A percentile compares a stretch with the other conserved stretches of the same genome.
Conservation (phyloP, 2,329 filamentous ascomycete species). For the Neurospora sp. region DNA sequence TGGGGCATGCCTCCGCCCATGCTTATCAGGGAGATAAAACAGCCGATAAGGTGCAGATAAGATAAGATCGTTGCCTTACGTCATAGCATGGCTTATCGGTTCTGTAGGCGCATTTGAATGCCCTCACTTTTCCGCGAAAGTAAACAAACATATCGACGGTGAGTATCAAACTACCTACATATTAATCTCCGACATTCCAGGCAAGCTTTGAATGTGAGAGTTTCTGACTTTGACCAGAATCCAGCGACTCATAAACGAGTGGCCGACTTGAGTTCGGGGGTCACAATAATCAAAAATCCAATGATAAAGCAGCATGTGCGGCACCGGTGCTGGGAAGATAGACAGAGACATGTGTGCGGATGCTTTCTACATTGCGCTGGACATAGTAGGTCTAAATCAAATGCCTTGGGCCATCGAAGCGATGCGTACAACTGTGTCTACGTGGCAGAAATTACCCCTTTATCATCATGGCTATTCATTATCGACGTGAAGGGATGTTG, state of each 20-base stretch:
- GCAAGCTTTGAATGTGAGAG: accelerated
- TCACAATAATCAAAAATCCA: background rate
- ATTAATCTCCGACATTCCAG: background rate
- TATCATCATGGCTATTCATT: background rate
- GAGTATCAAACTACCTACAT: background rate
- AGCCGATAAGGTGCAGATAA: background rate
- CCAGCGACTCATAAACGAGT: background rate
- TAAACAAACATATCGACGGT: background rate
- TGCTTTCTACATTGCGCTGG: background rate
- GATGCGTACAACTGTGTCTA: background rate
- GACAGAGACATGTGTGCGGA: background rate
- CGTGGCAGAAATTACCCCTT: background rate
- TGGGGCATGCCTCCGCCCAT: background rate
- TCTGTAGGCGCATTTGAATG: background rate
- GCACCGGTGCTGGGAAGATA: background rate
- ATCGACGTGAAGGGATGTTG: background rate
- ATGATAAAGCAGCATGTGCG: background rate
- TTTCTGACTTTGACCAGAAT: background rate
- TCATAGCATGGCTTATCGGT: background rate
- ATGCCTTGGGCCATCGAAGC: background rate
- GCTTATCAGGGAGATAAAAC: background rate
- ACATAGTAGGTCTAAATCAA: background rate
- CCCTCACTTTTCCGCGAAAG: background rate
- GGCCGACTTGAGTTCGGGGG: background rate
- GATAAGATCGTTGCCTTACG: background rate